phyloP scores from a whole-genome alignment of 1,284 basidiomycete genomes.

The Tilletia caries region DNA sequence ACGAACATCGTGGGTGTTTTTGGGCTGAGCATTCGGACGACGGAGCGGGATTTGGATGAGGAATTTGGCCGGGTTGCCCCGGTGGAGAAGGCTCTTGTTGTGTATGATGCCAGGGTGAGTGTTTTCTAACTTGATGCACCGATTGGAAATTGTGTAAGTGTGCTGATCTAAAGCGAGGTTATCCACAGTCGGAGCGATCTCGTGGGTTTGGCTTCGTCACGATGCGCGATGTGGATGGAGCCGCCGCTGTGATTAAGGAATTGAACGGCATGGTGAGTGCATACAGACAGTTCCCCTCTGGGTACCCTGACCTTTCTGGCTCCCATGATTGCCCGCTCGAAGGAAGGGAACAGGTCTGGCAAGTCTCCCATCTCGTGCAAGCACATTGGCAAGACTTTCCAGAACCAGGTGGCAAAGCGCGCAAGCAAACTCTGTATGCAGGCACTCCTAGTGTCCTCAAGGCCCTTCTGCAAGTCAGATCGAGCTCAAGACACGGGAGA shows the following conservation, averaged over 20 bases:
- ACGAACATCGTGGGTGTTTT: conserved; percentile 91
- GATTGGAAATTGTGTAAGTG: background rate
- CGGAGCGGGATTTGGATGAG: conserved; percentile 87
- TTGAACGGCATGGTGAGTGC: conserved; percentile 83
- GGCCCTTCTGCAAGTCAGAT: background rate
- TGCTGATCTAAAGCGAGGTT: background rate
- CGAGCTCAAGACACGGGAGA: background rate
- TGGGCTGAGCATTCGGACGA: conserved; percentile 88
- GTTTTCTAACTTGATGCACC: background rate
- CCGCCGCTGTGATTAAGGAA: conserved; percentile 78
- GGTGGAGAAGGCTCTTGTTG: conserved; percentile 86
- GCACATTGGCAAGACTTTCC: too few species aligned
- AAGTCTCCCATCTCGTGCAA: background rate
- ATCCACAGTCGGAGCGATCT: conserved; percentile 78
- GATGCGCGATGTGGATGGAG: conserved; percentile 83
- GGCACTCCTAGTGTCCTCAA: too few species aligned
- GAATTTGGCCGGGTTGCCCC: conserved; percentile 84
- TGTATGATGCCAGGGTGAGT: conserved; percentile 90
- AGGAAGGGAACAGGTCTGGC: background rate
- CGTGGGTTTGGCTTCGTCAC: conserved; percentile 97
- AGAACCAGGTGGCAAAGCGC: background rate
- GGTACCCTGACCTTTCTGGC: too few species aligned
- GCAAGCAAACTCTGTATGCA: too few species aligned
- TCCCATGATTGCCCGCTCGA: background rate
- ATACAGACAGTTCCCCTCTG: conserved; percentile 25